Conservation (phyloP, 106 monocot species). For the Apostasia ramifera region DNA sequence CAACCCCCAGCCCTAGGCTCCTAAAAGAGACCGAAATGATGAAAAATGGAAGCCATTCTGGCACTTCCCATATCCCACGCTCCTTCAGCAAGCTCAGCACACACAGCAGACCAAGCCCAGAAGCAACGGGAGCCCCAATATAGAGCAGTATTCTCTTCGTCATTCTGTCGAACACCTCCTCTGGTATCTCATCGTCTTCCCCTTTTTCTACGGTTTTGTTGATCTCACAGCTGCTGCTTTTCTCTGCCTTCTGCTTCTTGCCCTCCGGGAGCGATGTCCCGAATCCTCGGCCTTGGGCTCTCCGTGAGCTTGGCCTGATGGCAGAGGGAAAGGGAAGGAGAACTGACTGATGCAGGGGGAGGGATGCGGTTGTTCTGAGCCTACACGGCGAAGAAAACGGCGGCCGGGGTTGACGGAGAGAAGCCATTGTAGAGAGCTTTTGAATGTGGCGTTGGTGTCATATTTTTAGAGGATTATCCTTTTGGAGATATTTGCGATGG, state of each 20-base stretch:
- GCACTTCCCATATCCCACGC: constrained; percentile 25
- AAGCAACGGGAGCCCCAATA: constrained; percentile 60
- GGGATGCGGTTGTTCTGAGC: background rate
- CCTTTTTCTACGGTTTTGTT: constrained; percentile 1
- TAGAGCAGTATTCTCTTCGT: constrained; percentile 29
- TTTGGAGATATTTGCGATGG: too few relatives aligned
- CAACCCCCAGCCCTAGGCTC: constrained; percentile 68
- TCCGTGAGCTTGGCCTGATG: background rate
- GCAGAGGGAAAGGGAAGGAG: background rate
- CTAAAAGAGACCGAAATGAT: constrained; percentile 47
- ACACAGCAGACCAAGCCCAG: constrained; percentile 41
- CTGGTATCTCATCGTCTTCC: constrained; percentile 60
- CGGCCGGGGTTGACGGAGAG: background rate
- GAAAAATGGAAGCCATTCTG: constrained; percentile 54
- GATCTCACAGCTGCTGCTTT: background rate
- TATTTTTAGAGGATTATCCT: too few relatives aligned
- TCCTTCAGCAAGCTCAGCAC: constrained; percentile 31
- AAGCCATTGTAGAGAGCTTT: background rate
- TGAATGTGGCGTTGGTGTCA: too few relatives aligned
- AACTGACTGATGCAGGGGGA: background rate
- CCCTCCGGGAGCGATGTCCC: background rate
- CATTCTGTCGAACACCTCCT: constrained; percentile 65
- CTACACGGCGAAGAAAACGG: background rate
- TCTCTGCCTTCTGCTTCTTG: constrained; percentile 1
- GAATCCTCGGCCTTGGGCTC: constrained; percentile 28